phyloP scores from a whole-genome alignment of 352 stramenopile species.

The Phytophthora sojae region DNA sequence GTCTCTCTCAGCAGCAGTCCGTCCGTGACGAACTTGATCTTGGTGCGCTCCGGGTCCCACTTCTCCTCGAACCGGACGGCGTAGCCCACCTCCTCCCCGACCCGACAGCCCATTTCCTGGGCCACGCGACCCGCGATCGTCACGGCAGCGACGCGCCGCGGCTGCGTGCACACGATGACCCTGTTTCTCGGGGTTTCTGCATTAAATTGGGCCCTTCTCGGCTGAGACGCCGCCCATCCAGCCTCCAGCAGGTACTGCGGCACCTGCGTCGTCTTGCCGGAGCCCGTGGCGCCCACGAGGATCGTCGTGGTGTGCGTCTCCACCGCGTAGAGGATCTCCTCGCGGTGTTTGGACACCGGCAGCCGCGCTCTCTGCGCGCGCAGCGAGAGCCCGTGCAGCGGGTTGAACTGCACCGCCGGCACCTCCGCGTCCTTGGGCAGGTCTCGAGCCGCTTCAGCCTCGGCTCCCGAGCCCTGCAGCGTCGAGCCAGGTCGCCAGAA shows the following conservation, averaged over 20 bases:
- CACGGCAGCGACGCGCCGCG: slow-evolving; percentile 97
- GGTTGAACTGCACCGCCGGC: slow-evolving; percentile 66
- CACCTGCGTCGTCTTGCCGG: slow-evolving; percentile 94
- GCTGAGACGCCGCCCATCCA: slow-evolving; percentile 71
- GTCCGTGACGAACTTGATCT: slow-evolving; percentile 99
- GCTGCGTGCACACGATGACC: slow-evolving; percentile 93
- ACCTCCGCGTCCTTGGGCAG: slow-evolving; percentile 44
- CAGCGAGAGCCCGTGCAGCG: slow-evolving; percentile 66
- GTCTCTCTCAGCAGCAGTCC: slow-evolving; percentile 98
- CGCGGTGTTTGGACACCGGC: slow-evolving; percentile 89
- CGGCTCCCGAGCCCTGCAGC: slow-evolving; percentile 39
- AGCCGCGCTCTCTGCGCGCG: slow-evolving; percentile 68
- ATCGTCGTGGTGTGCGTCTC: slow-evolving; percentile 90
- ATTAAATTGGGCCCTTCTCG: slow-evolving; percentile 1
- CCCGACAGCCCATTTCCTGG: slow-evolving; percentile 95
- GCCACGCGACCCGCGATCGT: slow-evolving; percentile 97
- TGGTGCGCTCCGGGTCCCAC: slow-evolving; percentile 84
- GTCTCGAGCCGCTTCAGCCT: slow-evolving; percentile 44
- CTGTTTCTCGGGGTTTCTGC: slow-evolving; percentile 22
- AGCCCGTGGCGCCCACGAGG: slow-evolving; percentile 93
- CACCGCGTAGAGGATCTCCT: slow-evolving; percentile 92
- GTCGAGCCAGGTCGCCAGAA: slow-evolving; percentile 77
- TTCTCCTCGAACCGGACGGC: slow-evolving; percentile 99
- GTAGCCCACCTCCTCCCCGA: slow-evolving; percentile 97
- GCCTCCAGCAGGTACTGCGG: slow-evolving; percentile 93